A percentile compares a stretch with the other conserved stretches of the same genome.
Conservation (phyloP, 2,329 filamentous ascomycete species). For the Madurella fahalii region DNA sequence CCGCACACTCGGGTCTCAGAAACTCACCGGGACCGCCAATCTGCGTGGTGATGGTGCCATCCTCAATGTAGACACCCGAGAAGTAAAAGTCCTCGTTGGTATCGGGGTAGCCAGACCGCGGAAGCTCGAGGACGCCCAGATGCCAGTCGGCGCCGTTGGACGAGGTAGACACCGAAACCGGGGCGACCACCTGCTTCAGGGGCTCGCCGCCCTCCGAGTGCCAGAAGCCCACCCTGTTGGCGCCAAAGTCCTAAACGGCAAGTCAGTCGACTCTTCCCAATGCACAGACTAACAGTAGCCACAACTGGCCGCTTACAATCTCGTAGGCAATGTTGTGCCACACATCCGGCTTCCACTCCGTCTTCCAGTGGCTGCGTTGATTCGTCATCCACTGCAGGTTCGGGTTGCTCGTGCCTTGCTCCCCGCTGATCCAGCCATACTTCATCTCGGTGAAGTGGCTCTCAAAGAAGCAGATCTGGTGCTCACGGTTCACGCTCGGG, state of each 20-base stretch:
- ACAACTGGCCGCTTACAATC: constrained; percentile 41
- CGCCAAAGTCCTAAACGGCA: constrained; percentile 49
- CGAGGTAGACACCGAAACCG: constrained; percentile 56
- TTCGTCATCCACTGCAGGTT: constrained; percentile 63
- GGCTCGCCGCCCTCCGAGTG: constrained; percentile 60
- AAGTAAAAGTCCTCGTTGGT: constrained; percentile 65
- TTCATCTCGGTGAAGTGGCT: constrained; percentile 72
- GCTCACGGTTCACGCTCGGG: constrained; percentile 58
- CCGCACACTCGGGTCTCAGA: no score
- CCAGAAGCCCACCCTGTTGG: constrained; percentile 62
- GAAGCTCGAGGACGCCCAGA: constrained; percentile 63
- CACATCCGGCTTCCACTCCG: constrained; percentile 55
- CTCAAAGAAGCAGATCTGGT: constrained; percentile 61
- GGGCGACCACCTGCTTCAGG: constrained; percentile 55
- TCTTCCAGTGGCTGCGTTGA: constrained; percentile 58
- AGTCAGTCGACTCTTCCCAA: neutral
- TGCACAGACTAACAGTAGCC: neutral
- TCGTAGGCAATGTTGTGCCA: constrained; percentile 75
- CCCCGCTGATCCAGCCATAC: constrained; percentile 56
- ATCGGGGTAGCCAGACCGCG: constrained; percentile 51
- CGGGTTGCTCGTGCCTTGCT: constrained; percentile 40
- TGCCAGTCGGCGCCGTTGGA: constrained; percentile 71
- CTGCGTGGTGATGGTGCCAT: constrained; percentile 36
- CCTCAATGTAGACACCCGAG: constrained; percentile 67
- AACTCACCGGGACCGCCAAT: constrained; percentile 26